A percentile compares a stretch with the other conserved stretches of the same genome.
Evolutionary conservation across 192 early-diverging fungal species (phyloP).

Genomic region (Coemansia sp.): DNA sequence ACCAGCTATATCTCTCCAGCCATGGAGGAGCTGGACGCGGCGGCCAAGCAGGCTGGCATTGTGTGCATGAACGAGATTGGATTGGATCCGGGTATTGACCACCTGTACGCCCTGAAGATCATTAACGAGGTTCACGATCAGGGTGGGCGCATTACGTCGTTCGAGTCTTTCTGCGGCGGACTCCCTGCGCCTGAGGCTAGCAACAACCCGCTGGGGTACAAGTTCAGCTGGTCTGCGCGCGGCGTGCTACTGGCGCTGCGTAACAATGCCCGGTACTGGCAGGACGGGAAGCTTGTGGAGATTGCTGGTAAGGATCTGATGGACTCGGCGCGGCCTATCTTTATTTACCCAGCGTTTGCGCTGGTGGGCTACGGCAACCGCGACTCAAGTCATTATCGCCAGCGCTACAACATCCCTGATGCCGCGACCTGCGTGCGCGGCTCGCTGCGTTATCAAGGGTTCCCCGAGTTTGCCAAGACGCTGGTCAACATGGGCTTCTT

Average conservation of each 20-base stretch:
- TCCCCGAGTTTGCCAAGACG: constrained; percentile 94
- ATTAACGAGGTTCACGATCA: constrained; percentile 84
- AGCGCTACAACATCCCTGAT: constrained; percentile 94
- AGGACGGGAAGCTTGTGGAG: constrained; percentile 86
- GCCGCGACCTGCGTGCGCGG: constrained; percentile 91
- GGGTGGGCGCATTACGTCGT: constrained; percentile 83
- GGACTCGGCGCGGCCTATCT: constrained; percentile 87
- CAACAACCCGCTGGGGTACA: constrained; percentile 99
- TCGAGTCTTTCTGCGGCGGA: constrained; percentile 96
- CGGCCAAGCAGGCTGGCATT: constrained; percentile 81
- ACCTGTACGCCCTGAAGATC: constrained; percentile 86
- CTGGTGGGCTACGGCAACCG: constrained; percentile 97
- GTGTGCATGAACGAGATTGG: constrained; percentile 98
- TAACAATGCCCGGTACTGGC: constrained; percentile 89
- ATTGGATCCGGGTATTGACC: constrained; percentile 97
- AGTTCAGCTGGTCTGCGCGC: constrained; percentile 97
- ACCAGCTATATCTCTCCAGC: constrained; percentile 95
- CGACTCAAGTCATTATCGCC: constrained; percentile 91
- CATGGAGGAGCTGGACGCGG: constrained; percentile 85
- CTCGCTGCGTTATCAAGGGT: constrained; percentile 94
- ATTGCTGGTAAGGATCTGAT: constrained; percentile 83
- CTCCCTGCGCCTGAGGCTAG: constrained; percentile 95
- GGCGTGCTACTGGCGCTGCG: constrained; percentile 95
- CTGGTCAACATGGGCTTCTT: constrained; percentile 92
- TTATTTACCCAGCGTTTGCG: constrained; percentile 93